A percentile compares a stretch with the other conserved stretches of the same genome.
Conservation (phyloP, 176 grass and related monocot species). For the Avena sativa region DNA sequence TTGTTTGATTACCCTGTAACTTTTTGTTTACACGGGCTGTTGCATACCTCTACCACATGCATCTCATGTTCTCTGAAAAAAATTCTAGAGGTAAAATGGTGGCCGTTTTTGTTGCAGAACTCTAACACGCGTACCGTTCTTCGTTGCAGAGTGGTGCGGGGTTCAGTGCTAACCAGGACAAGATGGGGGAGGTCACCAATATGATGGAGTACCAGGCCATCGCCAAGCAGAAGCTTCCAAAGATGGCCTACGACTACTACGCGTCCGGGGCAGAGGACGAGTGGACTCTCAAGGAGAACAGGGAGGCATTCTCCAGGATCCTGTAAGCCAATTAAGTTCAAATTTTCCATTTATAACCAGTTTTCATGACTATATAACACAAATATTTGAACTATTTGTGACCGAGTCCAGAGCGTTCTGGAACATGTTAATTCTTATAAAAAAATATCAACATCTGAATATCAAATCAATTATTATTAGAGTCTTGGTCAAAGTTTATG, state of each 20-base stretch:
- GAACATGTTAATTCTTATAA: not conserved
- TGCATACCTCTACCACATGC: not conserved
- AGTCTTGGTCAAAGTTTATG: not conserved
- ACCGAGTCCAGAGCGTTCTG: not conserved
- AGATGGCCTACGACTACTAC: conserved; percentile 85
- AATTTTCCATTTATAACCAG: not conserved
- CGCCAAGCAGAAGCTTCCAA: conserved; percentile 83
- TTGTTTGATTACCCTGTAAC: not conserved
- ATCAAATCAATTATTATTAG: not conserved
- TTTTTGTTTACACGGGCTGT: not conserved
- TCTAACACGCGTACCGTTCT: conserved; percentile 13
- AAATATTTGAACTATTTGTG: not conserved
- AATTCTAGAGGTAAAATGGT: not conserved
- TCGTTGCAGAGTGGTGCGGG: conserved; percentile 35
- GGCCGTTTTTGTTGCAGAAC: not conserved
- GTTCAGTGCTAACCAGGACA: not conserved
- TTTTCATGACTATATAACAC: not conserved
- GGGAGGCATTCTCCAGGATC: conserved; percentile 89
- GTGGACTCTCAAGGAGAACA: conserved; percentile 91
- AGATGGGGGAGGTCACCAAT: conserved; percentile 76
- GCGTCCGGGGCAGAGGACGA: conserved; percentile 87
- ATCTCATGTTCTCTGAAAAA: not conserved
- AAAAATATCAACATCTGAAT: not conserved
- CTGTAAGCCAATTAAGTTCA: conserved; percentile 50
- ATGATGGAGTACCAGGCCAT: conserved; percentile 79